Evolutionary conservation across 2,329 filamentous ascomycete species (phyloP).

Genomic region (Penicillium capsulatum): DNA sequence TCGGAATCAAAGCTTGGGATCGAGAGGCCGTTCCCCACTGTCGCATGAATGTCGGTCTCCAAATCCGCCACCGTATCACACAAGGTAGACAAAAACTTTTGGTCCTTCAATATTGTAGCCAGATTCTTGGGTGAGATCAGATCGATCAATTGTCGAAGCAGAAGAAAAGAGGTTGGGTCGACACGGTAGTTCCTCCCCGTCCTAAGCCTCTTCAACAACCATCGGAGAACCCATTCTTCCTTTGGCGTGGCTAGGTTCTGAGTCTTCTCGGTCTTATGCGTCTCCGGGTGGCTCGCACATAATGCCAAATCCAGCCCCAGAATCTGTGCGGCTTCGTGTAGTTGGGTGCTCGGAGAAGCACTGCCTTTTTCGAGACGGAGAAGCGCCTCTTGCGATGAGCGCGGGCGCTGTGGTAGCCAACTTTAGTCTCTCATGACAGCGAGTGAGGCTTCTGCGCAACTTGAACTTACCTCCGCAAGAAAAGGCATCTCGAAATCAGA

Average conservation of each 20-base stretch:
- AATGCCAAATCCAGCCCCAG: constrained; percentile 38
- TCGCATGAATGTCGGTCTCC: constrained; percentile 29
- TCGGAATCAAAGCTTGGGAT: constrained; percentile 32
- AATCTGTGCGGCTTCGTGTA: constrained; percentile 43
- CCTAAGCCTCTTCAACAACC: constrained; percentile 60
- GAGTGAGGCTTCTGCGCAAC: constrained; percentile 2
- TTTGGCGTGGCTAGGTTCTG: constrained; percentile 40
- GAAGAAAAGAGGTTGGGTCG: constrained; percentile 48
- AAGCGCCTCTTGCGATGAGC: constrained; percentile 43
- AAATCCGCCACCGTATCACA: constrained; percentile 62
- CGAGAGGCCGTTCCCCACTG: constrained; percentile 21
- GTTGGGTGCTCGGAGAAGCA: constrained; percentile 35
- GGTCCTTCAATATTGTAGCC: constrained; percentile 66
- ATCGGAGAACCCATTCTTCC: constrained; percentile 64
- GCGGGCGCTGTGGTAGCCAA: constrained; percentile 30
- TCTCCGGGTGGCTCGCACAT: constrained; percentile 30
- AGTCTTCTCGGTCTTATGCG: constrained; percentile 22
- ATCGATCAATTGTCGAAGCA: constrained; percentile 61
- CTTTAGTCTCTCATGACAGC: constrained; percentile 8
- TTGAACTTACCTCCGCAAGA: constrained; percentile 34
- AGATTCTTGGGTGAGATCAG: constrained; percentile 66
- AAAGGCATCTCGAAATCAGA: constrained; percentile 33
- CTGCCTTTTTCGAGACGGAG: constrained; percentile 45
- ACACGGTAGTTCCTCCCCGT: constrained; percentile 41
- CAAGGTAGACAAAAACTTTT: constrained; percentile 63